phyloP scores from a whole-genome alignment of 2,329 filamentous ascomycete species.

The Fusarium continuum region DNA sequence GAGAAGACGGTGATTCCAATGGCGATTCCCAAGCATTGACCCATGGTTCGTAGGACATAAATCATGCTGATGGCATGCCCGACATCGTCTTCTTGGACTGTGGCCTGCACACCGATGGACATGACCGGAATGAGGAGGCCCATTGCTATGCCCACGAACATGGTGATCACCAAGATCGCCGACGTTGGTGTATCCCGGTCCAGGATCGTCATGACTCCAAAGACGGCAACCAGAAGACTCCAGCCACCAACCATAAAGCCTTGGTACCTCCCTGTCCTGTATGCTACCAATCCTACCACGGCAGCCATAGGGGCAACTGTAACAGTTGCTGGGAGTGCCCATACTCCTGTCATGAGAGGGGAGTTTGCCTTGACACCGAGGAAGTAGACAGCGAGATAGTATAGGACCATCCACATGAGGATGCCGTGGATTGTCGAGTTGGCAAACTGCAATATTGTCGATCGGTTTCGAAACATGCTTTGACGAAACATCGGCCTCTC shows the following conservation, averaged over 20 bases:
- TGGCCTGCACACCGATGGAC: constrained; percentile 69
- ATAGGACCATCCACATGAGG: constrained; percentile 44
- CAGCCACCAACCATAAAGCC: constrained; percentile 71
- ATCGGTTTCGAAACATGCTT: constrained; percentile 32
- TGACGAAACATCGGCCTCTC: constrained; percentile 39
- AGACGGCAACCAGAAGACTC: constrained; percentile 65
- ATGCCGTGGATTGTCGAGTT: constrained; percentile 38
- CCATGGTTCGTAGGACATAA: constrained; percentile 39
- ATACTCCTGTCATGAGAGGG: constrained; percentile 51
- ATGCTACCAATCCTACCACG: constrained; percentile 63
- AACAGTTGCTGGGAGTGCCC: constrained; percentile 67
- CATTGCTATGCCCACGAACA: constrained; percentile 67
- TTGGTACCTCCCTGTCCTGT: constrained; percentile 66
- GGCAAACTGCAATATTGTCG: constrained; percentile 35
- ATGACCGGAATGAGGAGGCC: constrained; percentile 74
- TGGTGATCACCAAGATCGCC: constrained; percentile 68
- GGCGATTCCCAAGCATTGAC: constrained; percentile 44
- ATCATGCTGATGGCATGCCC: constrained; percentile 43
- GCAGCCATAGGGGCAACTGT: constrained; percentile 70
- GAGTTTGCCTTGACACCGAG: constrained; percentile 36
- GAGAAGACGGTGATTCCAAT: constrained; percentile 42
- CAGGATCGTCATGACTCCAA: constrained; percentile 64
- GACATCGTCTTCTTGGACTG: constrained; percentile 25
- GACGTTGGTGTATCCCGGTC: constrained; percentile 58
- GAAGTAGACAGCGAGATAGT: constrained; percentile 43